These are phyloP conservation scores for Mycena epipterygia DNA, from an alignment of 768 basidiomycete genomes.

Conservation along the genomic window DNA sequence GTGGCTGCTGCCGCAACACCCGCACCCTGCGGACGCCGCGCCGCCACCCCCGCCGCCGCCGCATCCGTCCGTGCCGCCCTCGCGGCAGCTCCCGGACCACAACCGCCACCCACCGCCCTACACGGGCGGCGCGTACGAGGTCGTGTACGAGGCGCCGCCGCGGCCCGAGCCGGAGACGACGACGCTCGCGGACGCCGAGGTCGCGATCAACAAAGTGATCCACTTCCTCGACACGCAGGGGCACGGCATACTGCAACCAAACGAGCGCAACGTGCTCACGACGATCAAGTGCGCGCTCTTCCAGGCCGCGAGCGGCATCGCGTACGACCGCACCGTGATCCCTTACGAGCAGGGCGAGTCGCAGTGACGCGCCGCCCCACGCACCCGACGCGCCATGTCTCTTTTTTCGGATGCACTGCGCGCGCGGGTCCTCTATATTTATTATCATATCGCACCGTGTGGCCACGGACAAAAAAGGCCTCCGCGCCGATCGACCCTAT, in stretches of 20 bases:
- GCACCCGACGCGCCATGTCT: too few relatives aligned
- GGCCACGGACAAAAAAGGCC: constrained; percentile 20
- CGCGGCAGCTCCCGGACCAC: constrained; percentile 27
- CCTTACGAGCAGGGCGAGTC: constrained; percentile 23
- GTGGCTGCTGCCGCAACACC: constrained; percentile 13
- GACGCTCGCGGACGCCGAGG: constrained; percentile 64
- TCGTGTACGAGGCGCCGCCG: constrained; percentile 22
- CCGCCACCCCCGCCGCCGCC: constrained; percentile 18
- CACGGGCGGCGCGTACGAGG: constrained; percentile 14
- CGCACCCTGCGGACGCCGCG: constrained; percentile 10
- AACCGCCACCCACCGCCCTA: background rate
- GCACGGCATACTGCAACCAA: constrained; percentile 42
- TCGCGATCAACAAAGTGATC: constrained; percentile 67
- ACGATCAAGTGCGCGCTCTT: constrained; percentile 68
- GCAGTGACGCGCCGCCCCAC: constrained; percentile 1
- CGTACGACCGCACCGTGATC: constrained; percentile 19
- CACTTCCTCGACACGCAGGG: constrained; percentile 59
- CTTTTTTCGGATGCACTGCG: background rate
- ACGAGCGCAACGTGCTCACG: constrained; percentile 57
- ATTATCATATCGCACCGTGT: background rate
- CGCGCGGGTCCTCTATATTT: background rate
- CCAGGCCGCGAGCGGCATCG: constrained; percentile 47
- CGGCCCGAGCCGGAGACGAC: constrained; percentile 43
- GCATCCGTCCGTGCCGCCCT: constrained; percentile 28
- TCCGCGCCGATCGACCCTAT: background rate